Evolutionary conservation across 441 rosid genomes (phyloP).

Genomic region (Bruguiera hainesii): DNA sequence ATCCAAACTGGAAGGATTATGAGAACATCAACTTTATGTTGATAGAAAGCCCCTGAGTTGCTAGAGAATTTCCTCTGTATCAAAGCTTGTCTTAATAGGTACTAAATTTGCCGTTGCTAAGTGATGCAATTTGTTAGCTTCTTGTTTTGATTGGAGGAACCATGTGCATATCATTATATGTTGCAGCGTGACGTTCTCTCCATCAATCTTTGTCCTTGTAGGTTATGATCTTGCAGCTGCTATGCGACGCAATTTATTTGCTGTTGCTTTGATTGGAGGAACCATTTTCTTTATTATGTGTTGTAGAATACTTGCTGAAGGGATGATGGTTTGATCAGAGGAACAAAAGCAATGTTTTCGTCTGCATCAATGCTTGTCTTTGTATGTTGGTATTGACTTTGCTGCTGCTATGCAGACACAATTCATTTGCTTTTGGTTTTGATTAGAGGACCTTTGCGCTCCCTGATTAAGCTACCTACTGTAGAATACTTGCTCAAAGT

Average conservation of each 20-base stretch:
- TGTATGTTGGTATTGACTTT: no score
- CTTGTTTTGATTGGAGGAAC: slow-evolving; percentile 26
- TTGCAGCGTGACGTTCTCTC: neutral
- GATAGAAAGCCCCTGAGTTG: slow-evolving; percentile 34
- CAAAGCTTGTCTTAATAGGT: neutral
- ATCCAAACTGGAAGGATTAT: slow-evolving; percentile 24
- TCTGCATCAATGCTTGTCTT: no score
- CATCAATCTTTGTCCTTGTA: slow-evolving; percentile 5
- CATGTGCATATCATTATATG: slow-evolving; percentile 23
- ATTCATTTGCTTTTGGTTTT: no score
- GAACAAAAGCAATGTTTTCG: no score
- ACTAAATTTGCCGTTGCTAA: neutral
- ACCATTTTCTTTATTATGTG: no score
- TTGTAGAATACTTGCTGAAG: no score
- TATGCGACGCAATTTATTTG: neutral
- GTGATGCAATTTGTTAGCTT: neutral
- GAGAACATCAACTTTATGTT: slow-evolving; percentile 32
- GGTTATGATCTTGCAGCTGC: neutral
- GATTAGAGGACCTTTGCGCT: no score
- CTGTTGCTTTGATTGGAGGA: neutral
- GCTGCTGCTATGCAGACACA: no score
- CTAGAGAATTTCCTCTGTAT: slow-evolving; percentile 14
- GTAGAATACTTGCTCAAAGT: no score
- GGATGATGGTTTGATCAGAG: no score
- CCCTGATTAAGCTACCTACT: no score